A percentile compares a stretch with the other conserved stretches of the same genome.
Conservation (phyloP, 768 basidiomycete genomes). For the Pholiota molesta region DNA sequence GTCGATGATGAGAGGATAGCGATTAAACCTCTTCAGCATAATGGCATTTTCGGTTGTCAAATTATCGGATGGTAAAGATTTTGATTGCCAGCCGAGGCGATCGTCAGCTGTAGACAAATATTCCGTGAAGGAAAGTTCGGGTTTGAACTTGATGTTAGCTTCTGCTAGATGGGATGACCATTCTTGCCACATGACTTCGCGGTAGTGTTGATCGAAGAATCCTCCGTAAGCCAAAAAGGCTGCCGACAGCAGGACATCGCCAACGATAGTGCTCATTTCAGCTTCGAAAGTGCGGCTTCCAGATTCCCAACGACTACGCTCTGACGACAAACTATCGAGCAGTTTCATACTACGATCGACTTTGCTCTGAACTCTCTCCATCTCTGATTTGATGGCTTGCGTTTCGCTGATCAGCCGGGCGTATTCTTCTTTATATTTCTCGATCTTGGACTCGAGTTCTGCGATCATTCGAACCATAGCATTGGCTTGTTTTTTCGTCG, state of each 20-base stretch:
- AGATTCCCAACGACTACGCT: slow-evolving; percentile 90
- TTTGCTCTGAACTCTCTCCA: slow-evolving; percentile 97
- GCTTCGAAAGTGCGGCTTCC: slow-evolving; percentile 95
- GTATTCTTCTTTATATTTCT: slow-evolving; percentile 95
- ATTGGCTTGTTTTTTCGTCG: slow-evolving; percentile 91
- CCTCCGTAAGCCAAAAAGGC: slow-evolving; percentile 97
- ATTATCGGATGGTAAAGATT: slow-evolving; percentile 93
- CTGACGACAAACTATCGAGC: slow-evolving; percentile 92
- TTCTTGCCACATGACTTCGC: slow-evolving; percentile 95
- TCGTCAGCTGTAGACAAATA: slow-evolving; percentile 98
- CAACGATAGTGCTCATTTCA: slow-evolving; percentile 98
- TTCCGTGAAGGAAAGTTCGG: slow-evolving; percentile 90
- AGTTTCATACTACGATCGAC: slow-evolving; percentile 97
- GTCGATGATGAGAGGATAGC: slow-evolving; percentile 97
- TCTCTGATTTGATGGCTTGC: slow-evolving; percentile 95
- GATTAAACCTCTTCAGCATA: slow-evolving; percentile 97
- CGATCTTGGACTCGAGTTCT: slow-evolving; percentile 92
- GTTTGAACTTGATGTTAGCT: slow-evolving; percentile 90
- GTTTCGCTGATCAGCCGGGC: slow-evolving; percentile 95
- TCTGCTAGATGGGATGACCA: slow-evolving; percentile 90
- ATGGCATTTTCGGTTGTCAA: slow-evolving; percentile 99
- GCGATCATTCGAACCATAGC: slow-evolving; percentile 91
- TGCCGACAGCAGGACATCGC: slow-evolving; percentile 93
- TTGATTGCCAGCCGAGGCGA: slow-evolving; percentile 93
- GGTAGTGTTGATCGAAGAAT: slow-evolving; percentile 98